phyloP scores from a whole-genome alignment of 2,329 filamentous ascomycete species.

The Aspergillus aculeatinus region DNA sequence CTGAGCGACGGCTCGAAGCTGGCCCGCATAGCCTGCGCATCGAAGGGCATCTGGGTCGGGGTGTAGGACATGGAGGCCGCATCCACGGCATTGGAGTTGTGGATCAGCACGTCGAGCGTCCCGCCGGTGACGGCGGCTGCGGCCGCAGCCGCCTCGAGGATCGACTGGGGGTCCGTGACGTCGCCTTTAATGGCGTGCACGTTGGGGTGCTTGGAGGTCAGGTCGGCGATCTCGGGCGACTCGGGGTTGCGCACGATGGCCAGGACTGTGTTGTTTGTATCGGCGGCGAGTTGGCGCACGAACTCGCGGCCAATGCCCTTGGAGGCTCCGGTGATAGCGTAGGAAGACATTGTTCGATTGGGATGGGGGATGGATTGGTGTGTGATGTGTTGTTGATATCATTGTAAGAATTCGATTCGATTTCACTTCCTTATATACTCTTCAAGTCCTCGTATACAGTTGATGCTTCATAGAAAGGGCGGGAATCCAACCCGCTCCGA shows the following conservation, averaged over 20 bases:
- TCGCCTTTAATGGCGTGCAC: constrained; percentile 28
- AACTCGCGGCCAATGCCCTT: constrained; percentile 37
- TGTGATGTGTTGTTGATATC: not conserved
- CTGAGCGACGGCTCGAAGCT: constrained; percentile 24
- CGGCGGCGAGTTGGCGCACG: constrained; percentile 29
- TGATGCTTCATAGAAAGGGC: too few species aligned
- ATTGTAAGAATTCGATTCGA: not conserved
- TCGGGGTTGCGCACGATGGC: constrained; percentile 40
- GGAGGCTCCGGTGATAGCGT: constrained; percentile 36
- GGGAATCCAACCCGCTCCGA: not conserved
- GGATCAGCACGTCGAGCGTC: constrained; percentile 44
- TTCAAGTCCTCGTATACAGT: too few species aligned
- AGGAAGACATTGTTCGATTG: constrained; percentile 33
- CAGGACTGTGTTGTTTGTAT: constrained; percentile 38
- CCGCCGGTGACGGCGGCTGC: constrained; percentile 37
- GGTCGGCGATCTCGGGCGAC: constrained; percentile 17
- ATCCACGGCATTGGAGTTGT: constrained; percentile 39
- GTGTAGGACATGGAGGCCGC: constrained; percentile 10
- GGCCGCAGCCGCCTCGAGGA: constrained; percentile 36
- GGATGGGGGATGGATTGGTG: too few species aligned
- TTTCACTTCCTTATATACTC: not conserved
- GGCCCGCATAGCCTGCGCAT: constrained; percentile 10
- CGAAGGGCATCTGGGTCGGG: constrained; percentile 20
- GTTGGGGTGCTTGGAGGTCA: constrained; percentile 6
- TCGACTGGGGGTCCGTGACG: constrained; percentile 30